These are phyloP conservation scores for Flueggea neowawraea DNA, from an alignment of 441 rosid genomes.

Conservation along the genomic window DNA sequence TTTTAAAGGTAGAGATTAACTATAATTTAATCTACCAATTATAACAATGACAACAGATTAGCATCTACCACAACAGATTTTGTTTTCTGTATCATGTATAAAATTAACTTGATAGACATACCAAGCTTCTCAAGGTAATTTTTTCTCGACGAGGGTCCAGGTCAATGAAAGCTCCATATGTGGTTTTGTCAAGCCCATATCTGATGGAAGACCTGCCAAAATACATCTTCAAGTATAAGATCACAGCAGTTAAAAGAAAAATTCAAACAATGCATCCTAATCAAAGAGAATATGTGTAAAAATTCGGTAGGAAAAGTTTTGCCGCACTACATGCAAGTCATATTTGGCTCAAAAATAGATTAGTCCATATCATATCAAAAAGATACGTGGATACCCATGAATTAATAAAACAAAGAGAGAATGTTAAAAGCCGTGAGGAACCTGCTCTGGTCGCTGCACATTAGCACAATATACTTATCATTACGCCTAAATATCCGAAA, in stretches of 20 bases:
- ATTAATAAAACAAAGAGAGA: neutral
- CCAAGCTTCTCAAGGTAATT: conserved; percentile 70
- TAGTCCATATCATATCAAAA: neutral
- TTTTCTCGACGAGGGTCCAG: conserved; percentile 48
- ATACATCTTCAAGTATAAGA: neutral
- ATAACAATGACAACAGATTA: too few species aligned
- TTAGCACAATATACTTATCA: conserved; percentile 38
- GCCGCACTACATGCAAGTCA: too few species aligned
- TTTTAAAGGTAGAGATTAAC: too few species aligned
- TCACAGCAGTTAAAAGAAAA: neutral
- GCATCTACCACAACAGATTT: too few species aligned
- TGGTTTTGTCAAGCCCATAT: conserved; percentile 32
- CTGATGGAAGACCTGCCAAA: conserved; percentile 52
- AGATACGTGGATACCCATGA: neutral
- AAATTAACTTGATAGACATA: conserved; percentile 17
- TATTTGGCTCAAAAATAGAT: too few species aligned
- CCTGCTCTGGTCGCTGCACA: conserved; percentile 75
- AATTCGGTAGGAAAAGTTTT: too few species aligned
- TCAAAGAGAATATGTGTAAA: too few species aligned
- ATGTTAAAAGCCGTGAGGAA: conserved; percentile 8
- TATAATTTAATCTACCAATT: too few species aligned
- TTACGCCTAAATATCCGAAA: conserved; percentile 45
- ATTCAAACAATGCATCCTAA: too few species aligned
- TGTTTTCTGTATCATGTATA: too few species aligned
- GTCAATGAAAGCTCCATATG: conserved; percentile 55